These are phyloP conservation scores for Leccinum arenicola DNA, from an alignment of 768 basidiomycete genomes.

Conservation along the genomic window DNA sequence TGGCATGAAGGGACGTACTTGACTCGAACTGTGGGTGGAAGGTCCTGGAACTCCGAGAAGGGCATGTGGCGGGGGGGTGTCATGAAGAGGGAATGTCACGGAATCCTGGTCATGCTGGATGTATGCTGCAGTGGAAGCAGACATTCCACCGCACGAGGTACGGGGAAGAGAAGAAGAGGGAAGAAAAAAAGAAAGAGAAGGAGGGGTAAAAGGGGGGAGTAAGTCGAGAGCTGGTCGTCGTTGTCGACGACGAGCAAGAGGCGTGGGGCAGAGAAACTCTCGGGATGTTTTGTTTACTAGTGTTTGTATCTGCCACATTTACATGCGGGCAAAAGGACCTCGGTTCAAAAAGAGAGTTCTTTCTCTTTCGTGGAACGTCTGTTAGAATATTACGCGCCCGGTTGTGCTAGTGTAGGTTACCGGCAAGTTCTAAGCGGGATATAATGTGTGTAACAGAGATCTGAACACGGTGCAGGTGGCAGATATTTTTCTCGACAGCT, in stretches of 20 bases:
- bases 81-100: slow-evolving; percentile 29
- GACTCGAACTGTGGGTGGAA: slow-evolving; percentile 12
- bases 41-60: slow-evolving; percentile 29
- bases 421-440: neutral
- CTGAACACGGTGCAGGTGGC: slow-evolving; percentile 30
- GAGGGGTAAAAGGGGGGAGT: slow-evolving; percentile 22
- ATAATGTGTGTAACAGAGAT: slow-evolving; percentile 7
- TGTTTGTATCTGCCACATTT: slow-evolving; percentile 22
- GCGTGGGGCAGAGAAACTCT: slow-evolving; percentile 27
- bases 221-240: slow-evolving; percentile 25
- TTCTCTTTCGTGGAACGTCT: too few species aligned
- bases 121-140: slow-evolving; percentile 35
- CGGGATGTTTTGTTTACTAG: slow-evolving; percentile 14
- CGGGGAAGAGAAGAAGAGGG: neutral
- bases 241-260: slow-evolving; percentile 32
- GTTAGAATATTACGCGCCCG: neutral
- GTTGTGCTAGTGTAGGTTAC: neutral
- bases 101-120: slow-evolving; percentile 39
- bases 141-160: slow-evolving; percentile 39
- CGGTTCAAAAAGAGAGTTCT: too few species aligned
- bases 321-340: too few species aligned
- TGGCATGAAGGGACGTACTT: slow-evolving; percentile 9
- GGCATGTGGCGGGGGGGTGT: slow-evolving; percentile 43
- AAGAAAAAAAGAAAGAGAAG: slow-evolving; percentile 22
- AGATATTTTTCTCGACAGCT: slow-evolving; percentile 18